Base-by-base conservation (phyloP, 2,329 filamentous ascomycete genomes). In the Capronia americana region DNA sequence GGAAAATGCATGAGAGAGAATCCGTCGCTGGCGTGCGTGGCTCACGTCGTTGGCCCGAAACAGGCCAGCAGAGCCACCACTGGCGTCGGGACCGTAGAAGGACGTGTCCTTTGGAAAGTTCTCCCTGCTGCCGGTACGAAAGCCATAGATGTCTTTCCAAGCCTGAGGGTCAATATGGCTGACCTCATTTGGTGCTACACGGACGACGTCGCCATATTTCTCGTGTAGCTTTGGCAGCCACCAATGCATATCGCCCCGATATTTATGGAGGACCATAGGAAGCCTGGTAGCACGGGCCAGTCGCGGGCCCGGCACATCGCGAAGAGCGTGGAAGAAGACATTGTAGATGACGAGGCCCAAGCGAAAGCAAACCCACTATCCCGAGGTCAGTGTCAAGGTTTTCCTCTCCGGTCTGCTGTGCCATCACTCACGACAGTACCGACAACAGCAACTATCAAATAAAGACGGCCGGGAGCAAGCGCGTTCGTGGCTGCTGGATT, bases 1-100 rank as follows among this genome's bases (percentile, higher is more conserved):
- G 0, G 80, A 81, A 67, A 83, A 83, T 0, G 77, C 79, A 64
- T 78, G 75, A 0, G 76, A 73, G 5, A 83, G 62, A 0, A 77
- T 66, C 0, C 75, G 71, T 26, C 79, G 75, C 30, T 73, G 64
- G 3, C 72, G 68, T 12, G 66, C 57, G 61, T 79, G 77, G 10
- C 75, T 66, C 12, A 65, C 68, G 54, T 57, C 58, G 20, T 41
- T 32, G 8, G 64, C 51, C 14, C 48, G 8, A 12, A 57, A 30
- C 4, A 66, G 34, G 28, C 10, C 28, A 30, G 53, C 28, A 17
- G 1, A 3, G 24, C 30, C n/a, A 17, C 30, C 10, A 32, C 53
- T 34, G 1, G 12, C 53, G 30, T 14, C 12, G 4, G 30, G 11
- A 23, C 26, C 53, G 17, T 26, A 26, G 12, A 30, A 30, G 11